These are phyloP conservation scores for Zoysia japonica DNA, from an alignment of 176 grass and related monocot species.

Conservation along the genomic window DNA sequence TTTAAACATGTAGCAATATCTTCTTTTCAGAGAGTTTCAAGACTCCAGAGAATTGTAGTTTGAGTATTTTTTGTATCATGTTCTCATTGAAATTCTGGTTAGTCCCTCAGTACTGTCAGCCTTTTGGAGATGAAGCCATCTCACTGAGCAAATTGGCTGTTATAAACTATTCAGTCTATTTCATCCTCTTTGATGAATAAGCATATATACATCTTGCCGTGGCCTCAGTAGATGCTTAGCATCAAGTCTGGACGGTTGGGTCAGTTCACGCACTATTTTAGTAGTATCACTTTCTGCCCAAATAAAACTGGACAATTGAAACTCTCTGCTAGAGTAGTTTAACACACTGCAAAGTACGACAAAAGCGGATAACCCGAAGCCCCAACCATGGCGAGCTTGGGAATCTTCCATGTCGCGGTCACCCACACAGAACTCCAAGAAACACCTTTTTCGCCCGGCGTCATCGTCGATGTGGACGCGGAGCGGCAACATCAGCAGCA, in stretches of 20 bases:
- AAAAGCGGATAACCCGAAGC: conserved; percentile 39
- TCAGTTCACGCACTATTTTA: not conserved
- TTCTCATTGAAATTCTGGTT: too few relatives aligned
- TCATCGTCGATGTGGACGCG: conserved; percentile 19
- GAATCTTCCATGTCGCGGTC: conserved; percentile 41
- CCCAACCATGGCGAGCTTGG: conserved; percentile 17
- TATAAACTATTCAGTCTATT: too few relatives aligned
- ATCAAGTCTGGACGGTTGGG: not conserved
- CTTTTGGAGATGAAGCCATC: too few relatives aligned
- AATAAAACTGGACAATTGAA: not conserved
- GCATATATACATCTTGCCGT: too few relatives aligned
- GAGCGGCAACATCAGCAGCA: not conserved
- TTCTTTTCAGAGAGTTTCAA: too few relatives aligned
- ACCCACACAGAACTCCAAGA: conserved; percentile 21
- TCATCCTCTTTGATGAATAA: too few relatives aligned
- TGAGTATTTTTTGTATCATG: too few relatives aligned
- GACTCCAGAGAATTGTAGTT: too few relatives aligned
- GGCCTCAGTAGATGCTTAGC: too few relatives aligned
- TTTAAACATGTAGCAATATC: too few relatives aligned
- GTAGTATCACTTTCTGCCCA: not conserved
- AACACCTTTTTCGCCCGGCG: conserved; percentile 46
- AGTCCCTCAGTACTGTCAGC: too few relatives aligned
- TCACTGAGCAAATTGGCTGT: too few relatives aligned
- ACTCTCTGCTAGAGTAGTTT: not conserved
- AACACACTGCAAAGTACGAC: conserved; percentile 5